Evolutionary conservation across 805 yeast genomes (phyloP), one percentile per base, ranked within the genome.

Genomic region (Candida yuanshanica): DNA sequence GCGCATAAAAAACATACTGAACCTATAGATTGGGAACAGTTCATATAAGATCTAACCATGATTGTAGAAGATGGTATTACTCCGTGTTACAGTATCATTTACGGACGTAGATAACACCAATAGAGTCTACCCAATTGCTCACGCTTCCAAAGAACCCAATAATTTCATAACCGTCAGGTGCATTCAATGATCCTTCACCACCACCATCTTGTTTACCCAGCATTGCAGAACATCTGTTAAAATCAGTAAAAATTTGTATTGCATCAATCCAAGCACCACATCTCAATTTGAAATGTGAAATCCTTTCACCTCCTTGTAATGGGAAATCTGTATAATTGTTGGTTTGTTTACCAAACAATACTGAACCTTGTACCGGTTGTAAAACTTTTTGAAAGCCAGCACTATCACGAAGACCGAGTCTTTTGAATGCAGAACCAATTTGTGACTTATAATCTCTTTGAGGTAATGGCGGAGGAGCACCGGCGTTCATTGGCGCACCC

Each of bases 201-300:
- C 84, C 83, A 7, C 97, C 97, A 7, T 70, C 69, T 1, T 64
- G 57, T 37, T 84, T 84, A 12, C 97, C 97, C 49, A 66, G 74
- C 70, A 76, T 62, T 2, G 69, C 70, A 31, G 83, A 74, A 1
- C 66, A 52, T 45, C 79, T 67, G 2, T 83, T 83, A 4, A 56
- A 56, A 42, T 64, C 66, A 3, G 95, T 84, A 16, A 79, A 68
- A 25, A 93, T 65, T 56, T 85, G 93, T 18, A 87, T 65, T 2
- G 83, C 96, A 66, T 93, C 98, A 5, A 93, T 68, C 97, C 98
- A 93, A 2, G 71, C 79, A 10, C 98, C 98, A 33, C 78, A 69
- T 48, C 95, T 70, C 35, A 88, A 64, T 33, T 72, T 69, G 41
- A 90, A 65, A 20, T 81, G 83, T 4, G 68, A 58, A 7, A 91